These are phyloP conservation scores for Fusarium caatingaense DNA, from an alignment of 2,329 filamentous ascomycete species.

Conservation along the genomic window DNA sequence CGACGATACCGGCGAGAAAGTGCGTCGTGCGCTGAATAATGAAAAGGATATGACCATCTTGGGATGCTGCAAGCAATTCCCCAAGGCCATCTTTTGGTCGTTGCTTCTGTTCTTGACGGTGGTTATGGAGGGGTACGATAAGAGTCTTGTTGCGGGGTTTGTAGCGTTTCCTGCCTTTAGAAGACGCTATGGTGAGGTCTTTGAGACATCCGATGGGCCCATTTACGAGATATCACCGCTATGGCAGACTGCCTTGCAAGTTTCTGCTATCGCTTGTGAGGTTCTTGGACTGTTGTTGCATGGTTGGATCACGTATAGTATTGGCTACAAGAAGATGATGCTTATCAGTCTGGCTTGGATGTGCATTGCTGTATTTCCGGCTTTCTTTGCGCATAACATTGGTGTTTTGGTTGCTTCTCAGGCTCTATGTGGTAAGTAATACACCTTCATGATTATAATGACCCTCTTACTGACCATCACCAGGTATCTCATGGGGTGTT, in stretches of 20 bases:
- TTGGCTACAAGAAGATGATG: conserved; percentile 54
- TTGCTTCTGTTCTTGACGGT: conserved; percentile 38
- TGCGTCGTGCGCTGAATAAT: conserved; percentile 31
- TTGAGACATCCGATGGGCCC: conserved; percentile 15
- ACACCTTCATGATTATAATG: too few relatives aligned
- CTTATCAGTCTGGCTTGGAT: conserved; percentile 50
- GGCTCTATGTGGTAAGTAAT: conserved; percentile 45
- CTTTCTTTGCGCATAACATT: conserved; percentile 52
- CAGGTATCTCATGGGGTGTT: conserved; percentile 49
- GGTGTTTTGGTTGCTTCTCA: conserved; percentile 49
- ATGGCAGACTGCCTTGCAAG: conserved; percentile 19
- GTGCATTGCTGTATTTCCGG: conserved; percentile 53
- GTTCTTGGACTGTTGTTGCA: conserved; percentile 54
- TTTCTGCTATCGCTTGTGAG: conserved; percentile 23
- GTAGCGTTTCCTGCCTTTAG: conserved; percentile 29
- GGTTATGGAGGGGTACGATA: conserved; percentile 41
- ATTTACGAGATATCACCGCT: conserved; percentile 29
- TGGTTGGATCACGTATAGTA: conserved; percentile 54
- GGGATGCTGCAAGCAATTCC: conserved; percentile 30
- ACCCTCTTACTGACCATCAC: not conserved
- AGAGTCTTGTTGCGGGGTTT: conserved; percentile 31
- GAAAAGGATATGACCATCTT: conserved; percentile 39
- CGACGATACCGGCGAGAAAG: conserved; percentile 35
- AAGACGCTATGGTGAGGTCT: conserved; percentile 45
- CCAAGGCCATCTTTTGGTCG: conserved; percentile 39